These are phyloP conservation scores for Psilocybe tampanensis DNA, from an alignment of 768 basidiomycete genomes.

Conservation along the genomic window DNA sequence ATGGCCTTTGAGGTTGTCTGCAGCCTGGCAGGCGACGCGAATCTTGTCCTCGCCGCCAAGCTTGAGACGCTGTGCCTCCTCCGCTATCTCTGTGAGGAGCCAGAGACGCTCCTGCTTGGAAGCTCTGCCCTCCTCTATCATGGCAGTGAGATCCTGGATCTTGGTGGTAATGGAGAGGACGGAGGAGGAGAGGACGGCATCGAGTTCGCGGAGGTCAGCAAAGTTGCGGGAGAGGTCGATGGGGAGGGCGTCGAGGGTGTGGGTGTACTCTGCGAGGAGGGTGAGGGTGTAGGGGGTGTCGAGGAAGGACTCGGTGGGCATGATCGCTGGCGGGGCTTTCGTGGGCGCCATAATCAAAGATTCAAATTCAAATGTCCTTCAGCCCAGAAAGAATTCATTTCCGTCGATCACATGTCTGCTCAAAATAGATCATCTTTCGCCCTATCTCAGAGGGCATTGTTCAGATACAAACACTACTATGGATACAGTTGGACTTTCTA, in stretches of 20 bases:
- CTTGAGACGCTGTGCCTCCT: slow-evolving; percentile 89
- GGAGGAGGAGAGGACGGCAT: slow-evolving; percentile 92
- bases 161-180: slow-evolving; percentile 81
- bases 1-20: slow-evolving; percentile 80
- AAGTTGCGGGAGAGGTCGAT: slow-evolving; percentile 93
- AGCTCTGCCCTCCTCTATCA: slow-evolving; percentile 68
- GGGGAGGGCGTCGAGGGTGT: slow-evolving; percentile 92
- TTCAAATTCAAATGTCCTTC: background rate
- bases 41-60: slow-evolving; percentile 98
- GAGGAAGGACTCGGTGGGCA: slow-evolving; percentile 17
- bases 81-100: slow-evolving; percentile 90
- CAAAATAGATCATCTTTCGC: slow-evolving; percentile 16
- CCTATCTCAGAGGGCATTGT: slow-evolving; percentile 16
- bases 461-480: slow-evolving; percentile 16
- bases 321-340: slow-evolving; percentile 1
- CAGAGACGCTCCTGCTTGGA: slow-evolving; percentile 77
- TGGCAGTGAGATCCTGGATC: slow-evolving; percentile 70
- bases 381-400: background rate
- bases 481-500: slow-evolving; percentile 22
- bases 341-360: slow-evolving; percentile 1
- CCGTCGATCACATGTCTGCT: slow-evolving; percentile 19
- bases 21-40: slow-evolving; percentile 88
- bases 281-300: slow-evolving; percentile 61
- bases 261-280: slow-evolving; percentile 82
- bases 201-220: slow-evolving; percentile 96